Evolutionary conservation across 1,139 yeast genomes (phyloP).

Genomic region (Tardiomyces digboiensis): DNA sequence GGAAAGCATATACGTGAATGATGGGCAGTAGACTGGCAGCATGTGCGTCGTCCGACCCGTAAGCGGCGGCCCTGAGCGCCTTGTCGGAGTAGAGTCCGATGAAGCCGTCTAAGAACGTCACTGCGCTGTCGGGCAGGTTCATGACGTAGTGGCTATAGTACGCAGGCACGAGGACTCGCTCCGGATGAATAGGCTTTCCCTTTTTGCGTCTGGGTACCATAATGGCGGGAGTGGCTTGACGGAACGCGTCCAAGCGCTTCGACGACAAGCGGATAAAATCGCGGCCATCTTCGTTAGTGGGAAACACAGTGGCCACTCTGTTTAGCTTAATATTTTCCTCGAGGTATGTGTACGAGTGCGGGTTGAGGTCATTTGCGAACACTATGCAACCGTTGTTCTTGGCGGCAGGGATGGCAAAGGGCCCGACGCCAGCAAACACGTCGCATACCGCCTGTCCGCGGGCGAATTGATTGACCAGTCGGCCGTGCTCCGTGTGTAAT

Average conservation of each 20-base stretch:
- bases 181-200: constrained; percentile 10
- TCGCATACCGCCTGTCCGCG: constrained; percentile 75
- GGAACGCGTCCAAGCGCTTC: constrained; percentile 33
- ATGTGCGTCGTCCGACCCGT: constrained; percentile 13
- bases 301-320: constrained; percentile 47
- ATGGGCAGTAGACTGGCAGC: constrained; percentile 44
- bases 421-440: constrained; percentile 99
- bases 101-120: constrained; percentile 72
- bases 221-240: constrained; percentile 12
- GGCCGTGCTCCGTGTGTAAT: constrained; percentile 85
- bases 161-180: constrained; percentile 40
- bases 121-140: constrained; percentile 93
- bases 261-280: constrained; percentile 63
- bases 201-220: constrained; percentile 17
- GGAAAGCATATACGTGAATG: constrained; percentile 88
- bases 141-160: constrained; percentile 70
- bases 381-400: constrained; percentile 71
- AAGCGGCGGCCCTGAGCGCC: constrained; percentile 25
- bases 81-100: constrained; percentile 52
- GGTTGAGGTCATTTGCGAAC: constrained; percentile 90
- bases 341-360: constrained; percentile 69
- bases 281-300: constrained; percentile 75
- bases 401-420: constrained; percentile 95
- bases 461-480: constrained; percentile 55
- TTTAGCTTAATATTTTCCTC: constrained; percentile 54